A percentile compares a stretch with the other conserved stretches of the same genome.
Conservation (phyloP, 208 protist species). For the Trypanosoma vivax region DNA sequence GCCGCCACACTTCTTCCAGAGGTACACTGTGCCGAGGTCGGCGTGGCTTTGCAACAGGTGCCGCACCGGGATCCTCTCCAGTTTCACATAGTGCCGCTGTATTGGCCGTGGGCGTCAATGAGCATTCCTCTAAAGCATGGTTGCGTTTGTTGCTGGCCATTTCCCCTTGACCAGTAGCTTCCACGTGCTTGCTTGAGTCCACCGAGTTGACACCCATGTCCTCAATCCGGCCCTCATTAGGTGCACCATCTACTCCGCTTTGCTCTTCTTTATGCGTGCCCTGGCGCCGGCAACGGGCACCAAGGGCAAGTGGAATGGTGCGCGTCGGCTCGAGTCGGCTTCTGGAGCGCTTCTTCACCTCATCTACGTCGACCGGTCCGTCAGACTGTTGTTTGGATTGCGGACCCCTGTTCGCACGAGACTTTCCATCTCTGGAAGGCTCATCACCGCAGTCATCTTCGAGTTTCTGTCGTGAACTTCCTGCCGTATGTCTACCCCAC, state of each 20-base stretch:
- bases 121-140: too few relatives aligned
- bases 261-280: neutral
- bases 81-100: too few relatives aligned
- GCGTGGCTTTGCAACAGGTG: constrained; percentile 6
- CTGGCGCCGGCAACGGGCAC: constrained; percentile 9
- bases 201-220: too few relatives aligned
- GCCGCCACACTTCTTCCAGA: constrained; percentile 52
- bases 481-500: neutral
- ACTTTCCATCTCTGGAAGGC: neutral
- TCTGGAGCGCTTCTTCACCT: constrained; percentile 1
- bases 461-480: neutral
- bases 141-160: too few relatives aligned
- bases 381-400: constrained; percentile 6
- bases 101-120: too few relatives aligned
- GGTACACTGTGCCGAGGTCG: constrained; percentile 13
- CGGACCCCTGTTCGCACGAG: neutral
- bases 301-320: constrained; percentile 3
- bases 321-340: constrained; percentile 21
- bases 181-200: too few relatives aligned
- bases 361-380: neutral
- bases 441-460: constrained; percentile 11
- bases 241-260: neutral
- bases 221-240: neutral
- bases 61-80: neutral
- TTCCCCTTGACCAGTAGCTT: too few relatives aligned